Evolutionary conservation across 306 rosid species (phyloP).

Genomic region (Betula pendula): DNA sequence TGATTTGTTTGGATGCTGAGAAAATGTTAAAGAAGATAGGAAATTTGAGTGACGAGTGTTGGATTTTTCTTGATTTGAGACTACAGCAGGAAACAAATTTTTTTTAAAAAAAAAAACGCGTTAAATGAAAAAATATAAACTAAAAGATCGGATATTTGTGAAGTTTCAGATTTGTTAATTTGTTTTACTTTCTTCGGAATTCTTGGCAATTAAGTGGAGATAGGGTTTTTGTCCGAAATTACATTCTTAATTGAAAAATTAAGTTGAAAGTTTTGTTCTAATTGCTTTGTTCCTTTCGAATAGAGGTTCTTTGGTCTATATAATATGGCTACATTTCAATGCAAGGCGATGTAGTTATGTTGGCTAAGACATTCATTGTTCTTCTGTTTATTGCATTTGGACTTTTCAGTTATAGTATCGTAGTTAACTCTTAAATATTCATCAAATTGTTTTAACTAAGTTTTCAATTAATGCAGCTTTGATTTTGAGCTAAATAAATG

Average conservation of each 20-base stretch:
- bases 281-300: neutral
- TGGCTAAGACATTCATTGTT: neutral
- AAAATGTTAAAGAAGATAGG: slow-evolving; percentile 1
- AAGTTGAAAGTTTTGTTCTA: neutral
- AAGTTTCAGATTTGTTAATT: no score
- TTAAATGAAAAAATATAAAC: neutral
- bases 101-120: neutral
- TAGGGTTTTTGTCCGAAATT: neutral
- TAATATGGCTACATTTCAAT: neutral
- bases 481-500: neutral
- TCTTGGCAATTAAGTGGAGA: neutral
- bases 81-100: neutral
- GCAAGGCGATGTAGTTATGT: neutral
- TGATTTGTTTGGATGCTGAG: slow-evolving; percentile 5
- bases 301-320: neutral
- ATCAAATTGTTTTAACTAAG: no score
- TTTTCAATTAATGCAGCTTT: neutral
- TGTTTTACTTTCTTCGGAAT: neutral
- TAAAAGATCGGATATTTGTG: neutral
- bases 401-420: neutral
- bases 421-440: no score
- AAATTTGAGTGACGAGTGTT: neutral
- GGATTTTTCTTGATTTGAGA: neutral
- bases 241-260: neutral
- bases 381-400: neutral